These are phyloP conservation scores for Xylariaceae sp. DNA, from an alignment of 2,329 filamentous ascomycete species.

Conservation along the genomic window DNA sequence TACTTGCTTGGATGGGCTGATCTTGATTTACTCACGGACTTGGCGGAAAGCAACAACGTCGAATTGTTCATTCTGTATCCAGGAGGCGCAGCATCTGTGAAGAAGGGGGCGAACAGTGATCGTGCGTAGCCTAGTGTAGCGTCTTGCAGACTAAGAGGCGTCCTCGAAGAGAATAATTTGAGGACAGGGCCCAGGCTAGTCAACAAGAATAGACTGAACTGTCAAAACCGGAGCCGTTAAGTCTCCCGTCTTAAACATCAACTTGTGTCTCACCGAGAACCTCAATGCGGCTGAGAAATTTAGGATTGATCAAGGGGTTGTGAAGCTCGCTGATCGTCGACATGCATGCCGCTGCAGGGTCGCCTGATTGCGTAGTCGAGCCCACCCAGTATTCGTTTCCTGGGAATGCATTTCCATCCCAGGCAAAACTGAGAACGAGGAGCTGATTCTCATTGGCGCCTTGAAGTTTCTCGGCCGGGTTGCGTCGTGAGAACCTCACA, in stretches of 20 bases:
- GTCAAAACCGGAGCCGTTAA: neutral
- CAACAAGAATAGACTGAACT: neutral
- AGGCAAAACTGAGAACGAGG: conserved; percentile 32
- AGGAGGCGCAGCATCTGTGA: too few relatives aligned
- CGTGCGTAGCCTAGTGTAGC: too few relatives aligned
- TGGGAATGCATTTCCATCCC: conserved; percentile 33
- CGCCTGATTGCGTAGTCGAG: conserved; percentile 24
- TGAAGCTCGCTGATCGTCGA: conserved; percentile 33
- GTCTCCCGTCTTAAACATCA: neutral
- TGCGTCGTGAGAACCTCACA: conserved; percentile 24
- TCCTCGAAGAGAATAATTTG: neutral
- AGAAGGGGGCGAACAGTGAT: too few relatives aligned
- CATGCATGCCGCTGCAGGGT: conserved; percentile 34
- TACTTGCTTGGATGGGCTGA: too few relatives aligned
- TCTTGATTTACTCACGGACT: too few relatives aligned
- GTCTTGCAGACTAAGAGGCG: too few relatives aligned
- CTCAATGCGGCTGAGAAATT: conserved; percentile 24
- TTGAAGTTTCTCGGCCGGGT: conserved; percentile 26
- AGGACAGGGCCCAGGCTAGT: neutral
- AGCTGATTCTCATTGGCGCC: conserved; percentile 20
- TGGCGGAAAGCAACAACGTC: too few relatives aligned
- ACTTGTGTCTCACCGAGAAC: conserved; percentile 10
- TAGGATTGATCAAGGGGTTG: conserved; percentile 31
- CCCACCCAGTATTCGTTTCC: conserved; percentile 33
- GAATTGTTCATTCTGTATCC: too few relatives aligned